These are phyloP conservation scores for Harringtonia aguacate DNA, from an alignment of 2,329 filamentous ascomycete genomes.

Conservation along the genomic window DNA sequence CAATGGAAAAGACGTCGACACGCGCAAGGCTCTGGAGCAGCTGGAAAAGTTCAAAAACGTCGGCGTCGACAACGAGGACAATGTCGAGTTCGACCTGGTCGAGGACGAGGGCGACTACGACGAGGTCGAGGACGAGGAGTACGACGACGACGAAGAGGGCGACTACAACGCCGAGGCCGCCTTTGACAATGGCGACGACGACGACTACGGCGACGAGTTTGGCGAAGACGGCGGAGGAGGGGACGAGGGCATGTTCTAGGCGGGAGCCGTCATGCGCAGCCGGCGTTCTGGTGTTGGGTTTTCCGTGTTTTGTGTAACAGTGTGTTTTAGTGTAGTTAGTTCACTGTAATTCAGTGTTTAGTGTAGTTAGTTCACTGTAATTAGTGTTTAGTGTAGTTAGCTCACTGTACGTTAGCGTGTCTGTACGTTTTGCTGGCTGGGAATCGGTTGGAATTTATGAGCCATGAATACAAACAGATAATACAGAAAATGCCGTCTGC, in stretches of 20 bases:
- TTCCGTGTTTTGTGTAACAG: too few species aligned
- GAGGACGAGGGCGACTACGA: constrained; percentile 36
- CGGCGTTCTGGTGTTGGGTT: too few species aligned
- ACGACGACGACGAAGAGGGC: constrained; percentile 48
- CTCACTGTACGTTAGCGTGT: too few species aligned
- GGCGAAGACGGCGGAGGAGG: constrained; percentile 36
- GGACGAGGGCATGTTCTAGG: constrained; percentile 16
- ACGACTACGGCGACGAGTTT: constrained; percentile 34
- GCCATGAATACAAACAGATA: not conserved
- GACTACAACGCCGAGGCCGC: constrained; percentile 52
- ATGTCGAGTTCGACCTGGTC: constrained; percentile 35
- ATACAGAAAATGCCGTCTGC: not conserved
- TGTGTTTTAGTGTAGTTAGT: too few species aligned
- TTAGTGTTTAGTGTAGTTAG: too few species aligned
- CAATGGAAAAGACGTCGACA: not conserved
- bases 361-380: too few species aligned
- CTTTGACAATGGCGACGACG: constrained; percentile 47
- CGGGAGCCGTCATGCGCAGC: too few species aligned
- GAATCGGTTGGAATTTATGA: not conserved
- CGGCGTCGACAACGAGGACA: constrained; percentile 24
- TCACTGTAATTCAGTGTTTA: too few species aligned
- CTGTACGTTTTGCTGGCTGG: too few species aligned
- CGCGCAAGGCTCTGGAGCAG: constrained; percentile 29
- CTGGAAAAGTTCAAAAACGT: constrained; percentile 33
- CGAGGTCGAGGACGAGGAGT: constrained; percentile 33